Evolutionary conservation across 371 early-diverging fungal genomes (phyloP), one percentile per base, ranked within the genome.

Genomic region (Actinomortierella ambigua): DNA sequence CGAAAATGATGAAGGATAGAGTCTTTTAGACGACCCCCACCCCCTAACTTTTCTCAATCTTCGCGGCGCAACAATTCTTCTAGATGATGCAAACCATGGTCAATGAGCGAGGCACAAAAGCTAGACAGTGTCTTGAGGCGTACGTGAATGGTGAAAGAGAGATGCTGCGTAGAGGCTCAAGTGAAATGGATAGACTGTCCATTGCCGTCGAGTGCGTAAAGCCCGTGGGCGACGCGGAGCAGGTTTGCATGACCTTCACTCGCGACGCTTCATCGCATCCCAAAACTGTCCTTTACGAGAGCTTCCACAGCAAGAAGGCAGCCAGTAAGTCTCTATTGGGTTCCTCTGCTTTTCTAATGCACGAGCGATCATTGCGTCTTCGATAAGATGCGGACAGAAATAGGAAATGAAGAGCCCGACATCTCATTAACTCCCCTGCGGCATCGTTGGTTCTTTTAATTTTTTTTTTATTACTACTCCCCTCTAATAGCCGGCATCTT

Each of bases 81-180:
- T 70, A 86, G 84, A 70, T 71, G 43, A 77, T 86, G 34, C 84
- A 83, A 66, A 67, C 55, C 2, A 76, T 82, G 43, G 62, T 86
- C 24, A 58, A 68, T 11, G 85, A 79, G 50, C 46, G 85, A 71
- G 71, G 68, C 50, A 14, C 71, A 67, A 54, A 73, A 56, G 39
- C 68, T 64, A 22, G 78, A 59, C 50, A 58, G 59, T 56, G 80
- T 5, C 67, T 86, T 29, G 57, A 76, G 39, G 77, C 77, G 1
- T 63, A 82, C 28, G 76, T 80, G 22, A 76, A 63, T 22, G 75
- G 63, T 17, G 83, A 85, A 50, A 69, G 79, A 17, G 60, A 75
- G 2, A 50, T 65, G 34, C 61, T 81, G 26, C 52, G 57, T 0
- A 66, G 59, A 1, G 68, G 77, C 58, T 40, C 59, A 5, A 63